Conservation (phyloP, 495 filamentous ascomycete genomes). For the Xylaria scruposa region DNA sequence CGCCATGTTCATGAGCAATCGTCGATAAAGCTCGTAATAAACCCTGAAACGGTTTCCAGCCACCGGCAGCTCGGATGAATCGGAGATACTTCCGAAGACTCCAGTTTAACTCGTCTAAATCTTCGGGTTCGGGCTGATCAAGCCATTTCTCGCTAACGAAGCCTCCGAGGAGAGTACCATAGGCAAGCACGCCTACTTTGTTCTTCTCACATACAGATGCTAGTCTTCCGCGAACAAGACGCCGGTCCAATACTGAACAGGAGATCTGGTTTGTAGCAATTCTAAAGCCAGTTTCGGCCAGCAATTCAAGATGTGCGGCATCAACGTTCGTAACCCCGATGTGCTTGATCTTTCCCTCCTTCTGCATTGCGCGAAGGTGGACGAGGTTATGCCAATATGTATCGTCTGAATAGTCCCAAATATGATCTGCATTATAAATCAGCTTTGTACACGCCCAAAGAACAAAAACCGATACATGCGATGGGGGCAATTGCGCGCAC, state of each 20-base stretch:
- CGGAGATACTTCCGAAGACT: conserved; percentile 50
- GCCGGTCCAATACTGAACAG: conserved; percentile 45
- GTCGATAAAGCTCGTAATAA: conserved; percentile 36
- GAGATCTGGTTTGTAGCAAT: conserved; percentile 46
- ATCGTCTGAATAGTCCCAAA: conserved; percentile 39
- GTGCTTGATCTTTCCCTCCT: conserved; percentile 35
- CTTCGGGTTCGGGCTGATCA: conserved; percentile 40
- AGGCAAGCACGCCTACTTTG: conserved; percentile 47
- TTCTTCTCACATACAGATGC: conserved; percentile 39
- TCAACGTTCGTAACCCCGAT: conserved; percentile 52
- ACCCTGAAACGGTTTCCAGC: conserved; percentile 41
- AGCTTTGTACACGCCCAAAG: not conserved
- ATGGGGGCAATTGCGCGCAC: not conserved
- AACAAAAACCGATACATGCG: not conserved
- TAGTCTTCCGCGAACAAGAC: conserved; percentile 40
- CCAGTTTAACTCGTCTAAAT: conserved; percentile 40
- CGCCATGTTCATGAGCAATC: conserved; percentile 38
- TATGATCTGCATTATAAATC: conserved; percentile 21
- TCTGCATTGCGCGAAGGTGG: conserved; percentile 41
- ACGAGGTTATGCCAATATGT: conserved; percentile 40
- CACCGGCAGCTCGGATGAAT: conserved; percentile 46
- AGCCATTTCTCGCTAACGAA: conserved; percentile 49
- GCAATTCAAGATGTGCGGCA: conserved; percentile 39
- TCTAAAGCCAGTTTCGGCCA: conserved; percentile 43
- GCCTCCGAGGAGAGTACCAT: conserved; percentile 47